Evolutionary conservation across 2,329 filamentous ascomycete genomes (phyloP).

Genomic region (Lasiodiplodia citricola): DNA sequence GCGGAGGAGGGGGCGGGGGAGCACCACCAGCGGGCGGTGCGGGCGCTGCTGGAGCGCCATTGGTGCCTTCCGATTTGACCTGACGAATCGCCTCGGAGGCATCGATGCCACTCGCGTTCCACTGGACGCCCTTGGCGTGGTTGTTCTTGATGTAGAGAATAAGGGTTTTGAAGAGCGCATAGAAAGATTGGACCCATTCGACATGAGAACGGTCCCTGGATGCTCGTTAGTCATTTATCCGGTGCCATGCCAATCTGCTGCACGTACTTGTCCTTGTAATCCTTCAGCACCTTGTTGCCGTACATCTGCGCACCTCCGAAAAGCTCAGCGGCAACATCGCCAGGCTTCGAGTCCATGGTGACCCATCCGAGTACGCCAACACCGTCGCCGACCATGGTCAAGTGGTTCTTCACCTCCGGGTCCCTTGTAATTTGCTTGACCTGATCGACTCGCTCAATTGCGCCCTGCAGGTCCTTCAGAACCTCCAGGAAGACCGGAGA

Average conservation of each 20-base stretch:
- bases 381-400: slow-evolving; percentile 87
- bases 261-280: slow-evolving; percentile 79
- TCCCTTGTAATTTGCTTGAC: slow-evolving; percentile 82
- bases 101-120: slow-evolving; percentile 81
- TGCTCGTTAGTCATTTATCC: neutral
- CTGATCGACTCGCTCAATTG: slow-evolving; percentile 77
- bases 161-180: slow-evolving; percentile 84
- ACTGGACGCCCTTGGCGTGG: slow-evolving; percentile 78
- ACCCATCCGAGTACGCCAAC: slow-evolving; percentile 93
- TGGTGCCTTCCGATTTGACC: slow-evolving; percentile 51
- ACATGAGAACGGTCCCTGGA: slow-evolving; percentile 59
- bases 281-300: slow-evolving; percentile 90
- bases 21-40: slow-evolving; percentile 60
- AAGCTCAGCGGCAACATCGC: slow-evolving; percentile 83
- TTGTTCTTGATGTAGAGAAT: slow-evolving; percentile 83
- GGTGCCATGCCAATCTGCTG: neutral
- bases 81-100: slow-evolving; percentile 72
- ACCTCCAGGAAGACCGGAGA: slow-evolving; percentile 74
- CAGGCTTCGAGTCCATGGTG: slow-evolving; percentile 77
- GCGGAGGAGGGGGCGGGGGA: slow-evolving; percentile 68
- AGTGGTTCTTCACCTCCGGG: slow-evolving; percentile 76
- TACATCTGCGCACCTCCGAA: slow-evolving; percentile 88
- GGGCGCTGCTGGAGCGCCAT: slow-evolving; percentile 50
- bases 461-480: slow-evolving; percentile 84
- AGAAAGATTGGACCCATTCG: slow-evolving; percentile 92